Conservation (phyloP, 2,329 filamentous ascomycete species). For the Malbranchea zuffiana region DNA sequence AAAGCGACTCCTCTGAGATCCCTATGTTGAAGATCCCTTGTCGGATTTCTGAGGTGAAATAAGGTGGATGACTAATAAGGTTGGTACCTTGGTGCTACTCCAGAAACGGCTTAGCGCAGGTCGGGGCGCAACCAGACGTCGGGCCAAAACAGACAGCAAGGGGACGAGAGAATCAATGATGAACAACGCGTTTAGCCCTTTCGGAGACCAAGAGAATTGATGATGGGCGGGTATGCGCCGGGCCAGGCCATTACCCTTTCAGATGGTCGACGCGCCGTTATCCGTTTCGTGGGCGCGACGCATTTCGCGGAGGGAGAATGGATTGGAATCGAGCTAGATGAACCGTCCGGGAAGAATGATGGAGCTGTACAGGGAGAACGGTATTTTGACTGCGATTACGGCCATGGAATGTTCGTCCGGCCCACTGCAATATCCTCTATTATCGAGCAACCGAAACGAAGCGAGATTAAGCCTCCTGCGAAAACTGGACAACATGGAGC, state of each 20-base stretch:
- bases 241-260: constrained; percentile 70
- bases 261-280: constrained; percentile 63
- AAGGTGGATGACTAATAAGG: no score
- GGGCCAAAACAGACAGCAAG: background rate
- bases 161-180: background rate
- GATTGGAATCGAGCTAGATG: constrained; percentile 80
- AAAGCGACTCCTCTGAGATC: no score
- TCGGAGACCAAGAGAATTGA: background rate
- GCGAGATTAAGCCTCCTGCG: constrained; percentile 14
- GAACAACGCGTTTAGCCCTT: background rate
- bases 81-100: no score
- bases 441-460: constrained; percentile 27
- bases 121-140: no score
- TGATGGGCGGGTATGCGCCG: constrained; percentile 30
- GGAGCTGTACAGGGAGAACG: constrained; percentile 76
- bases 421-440: constrained; percentile 54
- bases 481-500: constrained; percentile 22
- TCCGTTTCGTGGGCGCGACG: constrained; percentile 74
- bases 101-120: no score
- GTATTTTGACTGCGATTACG: constrained; percentile 68
- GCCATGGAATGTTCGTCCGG: constrained; percentile 77
- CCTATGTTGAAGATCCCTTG: no score
- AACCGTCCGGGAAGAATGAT: constrained; percentile 81
- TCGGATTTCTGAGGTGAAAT: no score
- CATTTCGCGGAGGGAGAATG: constrained; percentile 73